phyloP scores from a whole-genome alignment of 2,329 filamentous ascomycete genomes.

The Monosporascus sp. region DNA sequence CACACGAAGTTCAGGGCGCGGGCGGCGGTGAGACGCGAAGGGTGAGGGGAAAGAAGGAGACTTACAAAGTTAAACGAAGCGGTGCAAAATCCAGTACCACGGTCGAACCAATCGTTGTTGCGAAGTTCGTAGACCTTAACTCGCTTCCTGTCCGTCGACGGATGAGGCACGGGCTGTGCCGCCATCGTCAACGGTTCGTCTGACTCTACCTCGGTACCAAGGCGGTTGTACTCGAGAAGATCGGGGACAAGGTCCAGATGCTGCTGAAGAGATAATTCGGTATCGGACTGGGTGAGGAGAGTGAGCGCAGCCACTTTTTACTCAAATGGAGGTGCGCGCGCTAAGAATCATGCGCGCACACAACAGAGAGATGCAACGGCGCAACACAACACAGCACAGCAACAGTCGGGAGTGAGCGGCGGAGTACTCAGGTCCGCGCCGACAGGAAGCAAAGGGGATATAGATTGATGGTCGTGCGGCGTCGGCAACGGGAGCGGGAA shows the following conservation, averaged over 20 bases:
- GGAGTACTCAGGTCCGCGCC: background rate
- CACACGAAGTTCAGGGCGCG: background rate
- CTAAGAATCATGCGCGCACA: slow-evolving; percentile 26
- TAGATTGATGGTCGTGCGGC: background rate
- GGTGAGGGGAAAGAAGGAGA: slow-evolving; percentile 10
- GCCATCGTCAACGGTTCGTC: slow-evolving; percentile 60
- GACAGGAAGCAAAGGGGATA: background rate
- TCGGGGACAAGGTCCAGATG: slow-evolving; percentile 52
- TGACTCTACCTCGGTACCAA: slow-evolving; percentile 47
- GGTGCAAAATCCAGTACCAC: slow-evolving; percentile 91
- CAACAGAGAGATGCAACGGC: slow-evolving; percentile 12
- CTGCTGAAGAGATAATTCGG: slow-evolving; percentile 54
- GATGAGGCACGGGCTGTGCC: slow-evolving; percentile 66
- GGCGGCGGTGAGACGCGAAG: slow-evolving; percentile 1
- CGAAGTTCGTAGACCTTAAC: slow-evolving; percentile 99
- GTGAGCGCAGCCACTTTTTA: slow-evolving; percentile 51
- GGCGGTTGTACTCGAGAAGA: slow-evolving; percentile 43
- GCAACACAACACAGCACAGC: background rate
- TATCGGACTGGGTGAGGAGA: slow-evolving; percentile 46
- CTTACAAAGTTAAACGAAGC: slow-evolving; percentile 70
- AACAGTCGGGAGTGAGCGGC: background rate
- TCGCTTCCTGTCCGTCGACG: slow-evolving; percentile 62
- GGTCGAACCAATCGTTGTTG: slow-evolving; percentile 98
- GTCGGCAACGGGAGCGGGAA: background rate
- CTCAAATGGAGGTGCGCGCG: slow-evolving; percentile 22